A percentile compares a stretch with the other conserved stretches of the same genome.
Evolutionary conservation across 441 rosid species (phyloP).

Genomic region (Brassica hybrid): DNA sequence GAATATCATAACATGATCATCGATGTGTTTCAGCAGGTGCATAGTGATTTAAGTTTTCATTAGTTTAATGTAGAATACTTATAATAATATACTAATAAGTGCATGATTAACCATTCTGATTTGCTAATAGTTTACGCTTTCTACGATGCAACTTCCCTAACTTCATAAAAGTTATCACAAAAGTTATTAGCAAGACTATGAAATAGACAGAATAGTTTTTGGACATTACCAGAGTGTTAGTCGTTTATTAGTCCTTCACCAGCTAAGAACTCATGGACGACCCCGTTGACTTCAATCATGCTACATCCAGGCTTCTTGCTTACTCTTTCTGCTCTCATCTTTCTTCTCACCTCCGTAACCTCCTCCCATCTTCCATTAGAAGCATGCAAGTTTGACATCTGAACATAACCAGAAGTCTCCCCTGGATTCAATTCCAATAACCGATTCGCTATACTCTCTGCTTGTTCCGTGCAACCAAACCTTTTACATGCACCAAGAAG

Average conservation of each 20-base stretch:
- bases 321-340: conserved; percentile 47
- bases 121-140: conserved; percentile 13
- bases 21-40: conserved; percentile 82
- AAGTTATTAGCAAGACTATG: not conserved
- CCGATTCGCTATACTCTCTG: conserved; percentile 45
- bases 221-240: conserved; percentile 33
- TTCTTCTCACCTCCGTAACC: conserved; percentile 43
- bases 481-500: conserved; percentile 49
- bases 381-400: conserved; percentile 51
- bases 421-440: conserved; percentile 42
- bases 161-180: conserved; percentile 10
- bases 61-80: conserved; percentile 38
- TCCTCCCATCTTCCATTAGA: conserved; percentile 50
- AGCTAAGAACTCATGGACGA: conserved; percentile 53
- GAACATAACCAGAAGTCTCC: conserved; percentile 47
- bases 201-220: not conserved
- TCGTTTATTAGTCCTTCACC: conserved; percentile 49
- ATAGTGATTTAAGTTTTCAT: conserved; percentile 51
- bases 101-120: conserved; percentile 25
- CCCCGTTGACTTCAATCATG: conserved; percentile 51
- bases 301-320: conserved; percentile 53
- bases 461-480: conserved; percentile 49
- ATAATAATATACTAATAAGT: conserved; percentile 6
- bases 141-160: conserved; percentile 15
- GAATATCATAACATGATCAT: conserved; percentile 84